phyloP scores from a whole-genome alignment of 306 rosid species.

The Gillenia trifoliata region DNA sequence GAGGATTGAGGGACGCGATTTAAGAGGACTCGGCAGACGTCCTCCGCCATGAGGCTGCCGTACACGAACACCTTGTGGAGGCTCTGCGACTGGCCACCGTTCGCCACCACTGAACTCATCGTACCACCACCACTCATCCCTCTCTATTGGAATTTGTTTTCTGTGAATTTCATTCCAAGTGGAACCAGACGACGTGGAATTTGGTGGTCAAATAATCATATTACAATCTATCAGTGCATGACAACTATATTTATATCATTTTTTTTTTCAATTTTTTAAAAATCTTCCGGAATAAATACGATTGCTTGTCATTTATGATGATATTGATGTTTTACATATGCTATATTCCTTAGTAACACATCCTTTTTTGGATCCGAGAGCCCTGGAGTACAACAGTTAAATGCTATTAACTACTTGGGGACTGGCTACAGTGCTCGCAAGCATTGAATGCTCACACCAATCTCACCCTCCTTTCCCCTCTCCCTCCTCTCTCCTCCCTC shows the following conservation, averaged over 20 bases:
- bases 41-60: conserved; percentile 79
- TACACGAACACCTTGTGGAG: conserved; percentile 79
- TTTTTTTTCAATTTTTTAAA: background rate
- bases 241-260: background rate
- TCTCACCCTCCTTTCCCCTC: too few species aligned
- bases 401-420: background rate
- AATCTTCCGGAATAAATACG: background rate
- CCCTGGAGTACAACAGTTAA: background rate
- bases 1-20: conserved; percentile 62
- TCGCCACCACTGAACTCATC: background rate
- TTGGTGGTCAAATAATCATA: too few species aligned
- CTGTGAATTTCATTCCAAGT: background rate
- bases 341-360: too few species aligned
- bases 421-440: too few species aligned
- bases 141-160: background rate
- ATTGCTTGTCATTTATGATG: too few species aligned
- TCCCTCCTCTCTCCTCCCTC: too few species aligned
- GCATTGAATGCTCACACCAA: too few species aligned
- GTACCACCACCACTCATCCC: background rate
- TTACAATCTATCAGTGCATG: background rate
- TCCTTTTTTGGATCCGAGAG: background rate
- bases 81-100: background rate
- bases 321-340: too few species aligned
- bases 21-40: conserved; percentile 57
- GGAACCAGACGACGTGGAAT: background rate